A percentile compares a stretch with the other conserved stretches of the same genome.
phyloP scores from a whole-genome alignment of 208 protist species.

The Leishmania aethiopica region DNA sequence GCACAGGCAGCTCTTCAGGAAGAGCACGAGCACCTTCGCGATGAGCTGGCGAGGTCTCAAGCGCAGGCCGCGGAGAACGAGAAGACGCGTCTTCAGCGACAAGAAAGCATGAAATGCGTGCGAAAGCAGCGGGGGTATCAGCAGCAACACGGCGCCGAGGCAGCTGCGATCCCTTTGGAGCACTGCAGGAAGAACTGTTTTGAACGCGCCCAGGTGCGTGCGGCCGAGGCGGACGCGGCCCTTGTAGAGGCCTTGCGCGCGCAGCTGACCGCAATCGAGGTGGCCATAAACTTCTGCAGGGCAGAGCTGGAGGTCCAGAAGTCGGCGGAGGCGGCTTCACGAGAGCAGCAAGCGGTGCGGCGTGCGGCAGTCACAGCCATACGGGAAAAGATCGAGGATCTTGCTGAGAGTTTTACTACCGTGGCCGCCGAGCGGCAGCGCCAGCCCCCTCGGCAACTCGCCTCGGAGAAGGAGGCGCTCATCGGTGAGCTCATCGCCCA shows the following conservation, averaged over 20 bases:
- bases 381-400: background rate
- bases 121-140: slow-evolving; percentile 3
- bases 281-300: background rate
- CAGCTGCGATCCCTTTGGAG: background rate
- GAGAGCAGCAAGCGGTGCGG: background rate
- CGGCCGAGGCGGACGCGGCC: background rate
- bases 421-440: background rate
- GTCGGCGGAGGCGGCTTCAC: background rate
- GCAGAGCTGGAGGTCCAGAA: slow-evolving; percentile 1
- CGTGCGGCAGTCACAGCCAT: slow-evolving; percentile 1
- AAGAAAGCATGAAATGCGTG: background rate
- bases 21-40: background rate
- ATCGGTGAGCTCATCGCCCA: background rate
- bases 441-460: background rate
- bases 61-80: slow-evolving; percentile 1
- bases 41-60: background rate
- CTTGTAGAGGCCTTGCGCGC: background rate
- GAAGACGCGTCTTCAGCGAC: background rate
- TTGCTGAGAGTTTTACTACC: background rate
- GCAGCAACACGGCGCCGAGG: background rate
- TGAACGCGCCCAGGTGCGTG: background rate
- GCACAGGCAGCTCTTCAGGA: slow-evolving; percentile 5
- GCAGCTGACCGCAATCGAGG: slow-evolving; percentile 4
- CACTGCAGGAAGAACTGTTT: background rate
- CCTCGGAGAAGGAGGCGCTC: background rate